These are phyloP conservation scores for Cerrena zonata DNA, from an alignment of 1,284 basidiomycete species.

Conservation along the genomic window DNA sequence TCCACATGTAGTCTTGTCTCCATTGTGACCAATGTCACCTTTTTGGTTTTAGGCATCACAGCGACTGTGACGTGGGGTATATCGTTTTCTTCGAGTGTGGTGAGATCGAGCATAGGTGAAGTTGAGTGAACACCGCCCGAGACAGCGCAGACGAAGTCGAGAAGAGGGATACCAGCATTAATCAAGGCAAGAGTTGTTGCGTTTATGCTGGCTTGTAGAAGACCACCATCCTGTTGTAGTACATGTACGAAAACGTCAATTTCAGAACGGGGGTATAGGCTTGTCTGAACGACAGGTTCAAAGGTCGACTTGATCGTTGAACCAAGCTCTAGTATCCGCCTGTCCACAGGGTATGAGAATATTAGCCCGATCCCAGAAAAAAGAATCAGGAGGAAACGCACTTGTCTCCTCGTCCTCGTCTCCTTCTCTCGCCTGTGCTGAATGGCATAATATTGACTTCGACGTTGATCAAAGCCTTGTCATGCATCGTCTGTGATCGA, in stretches of 20 bases:
- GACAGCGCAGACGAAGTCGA: slow-evolving; percentile 86
- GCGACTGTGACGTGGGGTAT: slow-evolving; percentile 86
- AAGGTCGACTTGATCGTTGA: slow-evolving; percentile 89
- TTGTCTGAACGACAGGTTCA: slow-evolving; percentile 87
- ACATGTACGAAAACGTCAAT: slow-evolving; percentile 93
- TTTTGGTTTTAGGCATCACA: slow-evolving; percentile 76
- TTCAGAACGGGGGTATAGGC: slow-evolving; percentile 87
- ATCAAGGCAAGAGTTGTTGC: slow-evolving; percentile 88
- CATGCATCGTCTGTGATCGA: slow-evolving; percentile 70
- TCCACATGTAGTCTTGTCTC: slow-evolving; percentile 93
- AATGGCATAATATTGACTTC: slow-evolving; percentile 83
- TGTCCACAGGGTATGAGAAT: slow-evolving; percentile 28
- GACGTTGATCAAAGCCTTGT: slow-evolving; percentile 80
- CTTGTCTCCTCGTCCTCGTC: slow-evolving; percentile 81
- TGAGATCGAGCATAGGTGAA: slow-evolving; percentile 81
- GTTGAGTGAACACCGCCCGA: slow-evolving; percentile 76
- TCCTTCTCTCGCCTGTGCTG: slow-evolving; percentile 75
- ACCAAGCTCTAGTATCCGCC: slow-evolving; percentile 84
- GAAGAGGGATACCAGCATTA: slow-evolving; percentile 84
- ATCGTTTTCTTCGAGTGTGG: slow-evolving; percentile 83
- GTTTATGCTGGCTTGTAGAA: slow-evolving; percentile 92
- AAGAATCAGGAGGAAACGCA: slow-evolving; percentile 36
- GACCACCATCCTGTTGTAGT: slow-evolving; percentile 86
- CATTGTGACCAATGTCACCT: slow-evolving; percentile 84
- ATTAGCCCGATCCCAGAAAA: neutral